A percentile compares a stretch with the other conserved stretches of the same genome.
phyloP scores from a whole-genome alignment of 441 rosid species.

The Corymbia citriodora region DNA sequence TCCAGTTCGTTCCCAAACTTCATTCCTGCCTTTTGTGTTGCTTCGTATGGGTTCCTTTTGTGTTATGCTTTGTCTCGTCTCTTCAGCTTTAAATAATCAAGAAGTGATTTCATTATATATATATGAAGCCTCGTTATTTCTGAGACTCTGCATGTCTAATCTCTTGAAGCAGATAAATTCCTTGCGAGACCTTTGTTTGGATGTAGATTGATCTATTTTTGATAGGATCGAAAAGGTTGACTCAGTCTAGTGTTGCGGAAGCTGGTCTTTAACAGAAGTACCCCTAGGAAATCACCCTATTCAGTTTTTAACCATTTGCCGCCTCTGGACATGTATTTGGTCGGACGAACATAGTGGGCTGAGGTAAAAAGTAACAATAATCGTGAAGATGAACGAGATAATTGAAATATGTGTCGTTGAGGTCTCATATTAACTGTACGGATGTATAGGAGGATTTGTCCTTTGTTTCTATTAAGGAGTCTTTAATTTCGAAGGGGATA shows the following conservation, averaged over 20 bases:
- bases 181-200: neutral
- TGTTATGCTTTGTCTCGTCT: neutral
- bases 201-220: neutral
- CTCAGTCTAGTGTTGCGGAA: neutral
- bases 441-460: neutral
- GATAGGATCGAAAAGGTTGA: neutral
- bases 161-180: neutral
- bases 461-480: neutral
- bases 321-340: neutral
- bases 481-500: neutral
- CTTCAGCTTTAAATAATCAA: neutral
- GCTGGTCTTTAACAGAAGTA: neutral
- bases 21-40: neutral
- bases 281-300: neutral
- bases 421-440: neutral
- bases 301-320: neutral
- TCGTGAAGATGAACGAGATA: neutral
- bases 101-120: neutral
- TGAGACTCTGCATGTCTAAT: neutral
- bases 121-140: neutral
- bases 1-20: neutral
- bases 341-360: neutral
- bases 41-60: neutral
- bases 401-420: neutral
- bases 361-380: neutral